phyloP scores from a whole-genome alignment of 352 stramenopile genomes.

The Saprolegnia diclina region DNA sequence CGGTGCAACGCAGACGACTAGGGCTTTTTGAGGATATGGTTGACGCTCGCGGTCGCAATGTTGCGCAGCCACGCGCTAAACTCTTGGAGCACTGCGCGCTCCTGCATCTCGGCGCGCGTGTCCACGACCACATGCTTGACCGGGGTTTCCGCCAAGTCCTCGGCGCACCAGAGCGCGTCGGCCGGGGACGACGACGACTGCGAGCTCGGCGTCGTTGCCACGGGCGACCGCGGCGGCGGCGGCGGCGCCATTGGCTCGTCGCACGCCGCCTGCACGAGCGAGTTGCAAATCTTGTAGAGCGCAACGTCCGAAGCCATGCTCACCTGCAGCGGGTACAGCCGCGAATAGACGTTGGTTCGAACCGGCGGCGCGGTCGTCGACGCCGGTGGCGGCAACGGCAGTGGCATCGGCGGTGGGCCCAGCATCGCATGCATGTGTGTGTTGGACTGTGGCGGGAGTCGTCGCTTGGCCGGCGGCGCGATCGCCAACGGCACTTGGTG shows the following conservation, averaged over 20 bases:
- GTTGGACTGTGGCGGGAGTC: background rate
- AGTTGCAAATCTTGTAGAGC: conserved; percentile 21
- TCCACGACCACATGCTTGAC: background rate
- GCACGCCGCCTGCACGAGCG: conserved; percentile 19
- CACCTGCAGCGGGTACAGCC: conserved; percentile 17
- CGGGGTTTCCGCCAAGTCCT: conserved; percentile 11
- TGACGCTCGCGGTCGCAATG: conserved; percentile 24
- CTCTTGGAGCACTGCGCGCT: conserved; percentile 73
- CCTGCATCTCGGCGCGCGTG: conserved; percentile 44
- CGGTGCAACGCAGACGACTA: conserved; percentile 1
- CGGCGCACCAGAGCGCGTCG: conserved; percentile 11
- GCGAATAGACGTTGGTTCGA: conserved; percentile 3
- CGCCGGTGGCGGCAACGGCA: too few species aligned
- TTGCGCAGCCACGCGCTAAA: conserved; percentile 72
- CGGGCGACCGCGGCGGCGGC: background rate
- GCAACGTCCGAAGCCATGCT: conserved; percentile 11
- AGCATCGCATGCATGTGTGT: background rate
- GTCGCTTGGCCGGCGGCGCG: background rate
- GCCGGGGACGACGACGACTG: conserved; percentile 16
- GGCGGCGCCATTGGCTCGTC: background rate
- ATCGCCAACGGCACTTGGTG: background rate
- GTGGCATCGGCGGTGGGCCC: background rate
- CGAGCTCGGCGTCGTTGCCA: background rate
- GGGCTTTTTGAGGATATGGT: conserved; percentile 11
- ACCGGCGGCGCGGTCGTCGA: background rate